These are phyloP conservation scores for Auxenochlorella pyrenoidosa DNA, from an alignment of 139 green algal species.

Conservation along the genomic window DNA sequence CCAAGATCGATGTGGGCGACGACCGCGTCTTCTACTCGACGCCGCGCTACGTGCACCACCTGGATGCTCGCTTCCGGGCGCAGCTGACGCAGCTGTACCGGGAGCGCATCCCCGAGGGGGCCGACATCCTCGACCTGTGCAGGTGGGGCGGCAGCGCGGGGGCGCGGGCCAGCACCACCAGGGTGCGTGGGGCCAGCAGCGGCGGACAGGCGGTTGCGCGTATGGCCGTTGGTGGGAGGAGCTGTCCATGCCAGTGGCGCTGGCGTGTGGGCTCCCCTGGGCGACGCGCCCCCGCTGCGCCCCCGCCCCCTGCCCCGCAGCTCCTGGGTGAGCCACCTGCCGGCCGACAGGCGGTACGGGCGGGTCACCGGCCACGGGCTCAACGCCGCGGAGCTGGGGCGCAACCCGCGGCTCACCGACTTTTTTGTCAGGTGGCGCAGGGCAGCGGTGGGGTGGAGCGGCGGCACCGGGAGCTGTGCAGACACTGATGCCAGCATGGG, in stretches of 20 bases:
- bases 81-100: constrained; percentile 88
- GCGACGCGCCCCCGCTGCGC: too few relatives aligned
- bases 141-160: constrained; percentile 81
- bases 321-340: constrained; percentile 70
- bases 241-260: too few relatives aligned
- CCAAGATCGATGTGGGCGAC: constrained; percentile 67
- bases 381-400: constrained; percentile 83
- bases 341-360: constrained; percentile 67
- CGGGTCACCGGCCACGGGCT: constrained; percentile 89
- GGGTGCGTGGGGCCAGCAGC: too few relatives aligned
- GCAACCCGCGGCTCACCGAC: constrained; percentile 74
- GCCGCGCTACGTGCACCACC: constrained; percentile 76
- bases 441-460: background rate
- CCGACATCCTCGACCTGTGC: constrained; percentile 75
- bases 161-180: too few relatives aligned
- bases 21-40: constrained; percentile 76
- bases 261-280: too few relatives aligned
- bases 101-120: constrained; percentile 65
- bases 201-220: too few relatives aligned
- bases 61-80: constrained; percentile 84
- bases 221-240: too few relatives aligned
- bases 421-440: constrained; percentile 71
- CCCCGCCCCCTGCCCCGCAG: background rate
- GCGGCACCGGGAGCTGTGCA: background rate
- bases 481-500: background rate